These are phyloP conservation scores for Vaccinium macrocarpon DNA, from an alignment of 148 eudicot species.

Conservation along the genomic window DNA sequence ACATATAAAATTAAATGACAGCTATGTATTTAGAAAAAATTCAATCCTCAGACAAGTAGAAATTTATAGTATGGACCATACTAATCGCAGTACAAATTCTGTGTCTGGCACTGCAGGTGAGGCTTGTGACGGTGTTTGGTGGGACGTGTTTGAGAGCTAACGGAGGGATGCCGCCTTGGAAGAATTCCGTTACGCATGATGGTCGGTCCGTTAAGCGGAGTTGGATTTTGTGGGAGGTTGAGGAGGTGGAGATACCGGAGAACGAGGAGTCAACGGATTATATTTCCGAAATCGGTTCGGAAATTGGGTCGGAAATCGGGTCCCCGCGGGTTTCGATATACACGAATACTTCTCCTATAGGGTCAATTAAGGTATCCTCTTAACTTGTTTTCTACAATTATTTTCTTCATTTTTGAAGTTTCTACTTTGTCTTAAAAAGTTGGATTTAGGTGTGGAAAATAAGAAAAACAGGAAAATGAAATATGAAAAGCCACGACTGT, in stretches of 20 bases:
- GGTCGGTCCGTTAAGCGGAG: constrained; percentile 29
- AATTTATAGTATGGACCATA: background rate
- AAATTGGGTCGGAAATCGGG: constrained; percentile 32
- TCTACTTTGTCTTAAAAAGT: background rate
- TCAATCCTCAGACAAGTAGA: background rate
- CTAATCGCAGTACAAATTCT: background rate
- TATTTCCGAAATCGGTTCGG: constrained; percentile 28
- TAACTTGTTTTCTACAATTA: background rate
- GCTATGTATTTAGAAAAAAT: background rate
- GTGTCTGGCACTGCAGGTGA: background rate
- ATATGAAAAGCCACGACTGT: no score
- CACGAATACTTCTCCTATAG: constrained; percentile 29
- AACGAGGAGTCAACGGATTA: constrained; percentile 28
- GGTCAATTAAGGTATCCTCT: constrained; percentile 33
- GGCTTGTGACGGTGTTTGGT: constrained; percentile 33
- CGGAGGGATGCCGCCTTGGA: constrained; percentile 86
- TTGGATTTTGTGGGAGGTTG: constrained; percentile 76
- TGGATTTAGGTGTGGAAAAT: background rate
- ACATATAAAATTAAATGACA: background rate
- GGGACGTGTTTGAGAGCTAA: constrained; percentile 65
- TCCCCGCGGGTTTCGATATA: constrained; percentile 37
- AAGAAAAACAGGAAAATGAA: no score
- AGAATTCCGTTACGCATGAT: constrained; percentile 72
- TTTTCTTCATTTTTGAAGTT: background rate
- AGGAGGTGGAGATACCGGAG: constrained; percentile 50